These are phyloP conservation scores for Ashbya aceris DNA, from an alignment of 1,139 yeast genomes.

Conservation along the genomic window DNA sequence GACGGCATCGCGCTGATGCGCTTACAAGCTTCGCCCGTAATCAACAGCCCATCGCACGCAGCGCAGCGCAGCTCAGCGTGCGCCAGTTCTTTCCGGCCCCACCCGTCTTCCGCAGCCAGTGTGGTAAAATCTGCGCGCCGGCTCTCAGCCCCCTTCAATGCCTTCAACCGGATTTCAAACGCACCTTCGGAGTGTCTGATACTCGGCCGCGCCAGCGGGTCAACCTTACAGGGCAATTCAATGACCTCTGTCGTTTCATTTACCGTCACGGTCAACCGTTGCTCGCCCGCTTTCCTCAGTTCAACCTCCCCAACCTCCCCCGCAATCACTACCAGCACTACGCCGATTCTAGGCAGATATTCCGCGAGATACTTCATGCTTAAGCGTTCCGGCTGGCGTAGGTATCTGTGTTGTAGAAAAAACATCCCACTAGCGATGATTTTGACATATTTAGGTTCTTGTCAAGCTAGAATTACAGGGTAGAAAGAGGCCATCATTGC, in stretches of 20 bases:
- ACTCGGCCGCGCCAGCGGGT: background rate
- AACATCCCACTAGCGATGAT: too few relatives aligned
- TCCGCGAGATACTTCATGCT: slow-evolving; percentile 28
- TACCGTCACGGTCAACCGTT: slow-evolving; percentile 2
- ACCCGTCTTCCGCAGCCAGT: slow-evolving; percentile 12
- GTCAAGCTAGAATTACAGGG: too few relatives aligned
- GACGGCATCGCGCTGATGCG: slow-evolving; percentile 68
- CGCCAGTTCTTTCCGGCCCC: slow-evolving; percentile 16
- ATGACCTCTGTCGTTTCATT: slow-evolving; percentile 1
- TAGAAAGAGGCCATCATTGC: too few relatives aligned
- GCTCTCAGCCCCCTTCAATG: background rate
- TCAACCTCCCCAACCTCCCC: background rate
- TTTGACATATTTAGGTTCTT: too few relatives aligned
- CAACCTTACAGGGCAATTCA: slow-evolving; percentile 3
- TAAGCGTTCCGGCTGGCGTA: background rate
- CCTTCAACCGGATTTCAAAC: slow-evolving; percentile 9
- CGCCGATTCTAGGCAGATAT: slow-evolving; percentile 26
- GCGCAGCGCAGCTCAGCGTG: slow-evolving; percentile 12
- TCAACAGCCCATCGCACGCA: slow-evolving; percentile 11
- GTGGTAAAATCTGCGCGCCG: slow-evolving; percentile 12
- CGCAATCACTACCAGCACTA: slow-evolving; percentile 10
- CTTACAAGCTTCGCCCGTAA: slow-evolving; percentile 12
- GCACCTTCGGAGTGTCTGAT: background rate
- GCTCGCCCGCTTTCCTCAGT: background rate
- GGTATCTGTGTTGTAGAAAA: too few relatives aligned